Percentiles rank a stretch among this genome's conserved stretches.
Conservation (phyloP, 192 early-diverging fungal species). For the Entomortierella lignicola region DNA sequence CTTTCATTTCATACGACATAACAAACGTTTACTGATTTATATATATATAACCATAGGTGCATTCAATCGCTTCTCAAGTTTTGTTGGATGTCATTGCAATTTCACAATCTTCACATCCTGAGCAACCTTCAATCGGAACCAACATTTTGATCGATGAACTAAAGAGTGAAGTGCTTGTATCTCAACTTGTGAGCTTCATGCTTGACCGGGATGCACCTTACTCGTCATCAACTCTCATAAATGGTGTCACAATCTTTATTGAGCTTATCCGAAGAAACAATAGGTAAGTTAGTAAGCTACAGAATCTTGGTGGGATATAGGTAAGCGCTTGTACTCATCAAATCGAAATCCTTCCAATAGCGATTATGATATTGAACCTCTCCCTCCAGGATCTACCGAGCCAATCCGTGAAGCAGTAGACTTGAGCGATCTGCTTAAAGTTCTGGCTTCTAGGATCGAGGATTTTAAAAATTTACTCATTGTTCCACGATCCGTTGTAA, state of each 20-base stretch:
- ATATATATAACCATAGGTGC: constrained; percentile 56
- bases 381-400: constrained; percentile 43
- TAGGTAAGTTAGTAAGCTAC: constrained; percentile 60
- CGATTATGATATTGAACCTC: constrained; percentile 56
- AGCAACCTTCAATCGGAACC: constrained; percentile 72
- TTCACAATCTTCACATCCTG: constrained; percentile 74
- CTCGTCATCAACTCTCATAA: constrained; percentile 89
- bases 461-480: constrained; percentile 84
- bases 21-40: too few relatives aligned
- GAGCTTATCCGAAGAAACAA: constrained; percentile 98
- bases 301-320: not conserved
- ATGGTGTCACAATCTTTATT: constrained; percentile 96
- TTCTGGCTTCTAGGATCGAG: constrained; percentile 79
- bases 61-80: constrained; percentile 85
- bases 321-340: not conserved
- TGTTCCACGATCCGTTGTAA: constrained; percentile 78
- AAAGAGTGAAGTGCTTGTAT: constrained; percentile 82
- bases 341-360: constrained; percentile 10
- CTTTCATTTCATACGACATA: not conserved
- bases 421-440: constrained; percentile 91
- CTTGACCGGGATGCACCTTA: constrained; percentile 79
- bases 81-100: constrained; percentile 88
- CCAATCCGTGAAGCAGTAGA: constrained; percentile 66
- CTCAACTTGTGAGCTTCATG: constrained; percentile 89
- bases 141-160: constrained; percentile 75